These are phyloP conservation scores for Pleurotus tuoliensis DNA, from an alignment of 768 basidiomycete species.

Conservation along the genomic window DNA sequence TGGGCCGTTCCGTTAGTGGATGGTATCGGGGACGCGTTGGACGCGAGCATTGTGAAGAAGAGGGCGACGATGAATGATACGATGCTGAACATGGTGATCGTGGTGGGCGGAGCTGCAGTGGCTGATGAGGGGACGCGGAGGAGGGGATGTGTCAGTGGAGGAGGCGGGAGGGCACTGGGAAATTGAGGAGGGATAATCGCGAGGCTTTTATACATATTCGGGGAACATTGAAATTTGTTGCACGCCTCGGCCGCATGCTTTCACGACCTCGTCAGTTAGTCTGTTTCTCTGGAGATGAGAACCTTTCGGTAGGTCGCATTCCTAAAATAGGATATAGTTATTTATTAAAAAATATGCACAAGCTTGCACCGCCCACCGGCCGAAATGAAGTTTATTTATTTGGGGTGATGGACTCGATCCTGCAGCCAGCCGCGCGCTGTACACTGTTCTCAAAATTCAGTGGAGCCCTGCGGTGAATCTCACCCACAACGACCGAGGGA, in stretches of 20 bases:
- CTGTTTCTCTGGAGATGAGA: background rate
- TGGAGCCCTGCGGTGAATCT: too few species aligned
- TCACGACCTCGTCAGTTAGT: background rate
- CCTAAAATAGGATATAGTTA: background rate
- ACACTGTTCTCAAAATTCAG: too few species aligned
- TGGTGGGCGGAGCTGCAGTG: too few species aligned
- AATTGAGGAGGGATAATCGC: conserved; percentile 16
- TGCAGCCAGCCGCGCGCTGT: too few species aligned
- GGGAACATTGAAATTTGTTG: conserved; percentile 8
- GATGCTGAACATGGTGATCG: conserved; percentile 34
- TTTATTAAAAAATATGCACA: background rate
- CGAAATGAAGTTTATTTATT: background rate
- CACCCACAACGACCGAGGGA: too few species aligned
- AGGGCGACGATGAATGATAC: conserved; percentile 32
- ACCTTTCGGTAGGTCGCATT: background rate
- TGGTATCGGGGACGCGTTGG: conserved; percentile 44
- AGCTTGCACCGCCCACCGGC: background rate
- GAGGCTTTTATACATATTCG: conserved; percentile 17
- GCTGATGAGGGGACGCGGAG: conserved; percentile 9
- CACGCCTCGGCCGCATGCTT: conserved; percentile 6
- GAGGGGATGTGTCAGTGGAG: conserved; percentile 13
- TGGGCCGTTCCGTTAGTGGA: conserved; percentile 19
- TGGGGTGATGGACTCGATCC: background rate
- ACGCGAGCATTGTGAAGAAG: conserved; percentile 37
- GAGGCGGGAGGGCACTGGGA: conserved; percentile 13